Evolutionary conservation across 2,329 filamentous ascomycete species (phyloP), one percentile per base, ranked within the genome.

Genomic region (Cladophialophora bantiana): DNA sequence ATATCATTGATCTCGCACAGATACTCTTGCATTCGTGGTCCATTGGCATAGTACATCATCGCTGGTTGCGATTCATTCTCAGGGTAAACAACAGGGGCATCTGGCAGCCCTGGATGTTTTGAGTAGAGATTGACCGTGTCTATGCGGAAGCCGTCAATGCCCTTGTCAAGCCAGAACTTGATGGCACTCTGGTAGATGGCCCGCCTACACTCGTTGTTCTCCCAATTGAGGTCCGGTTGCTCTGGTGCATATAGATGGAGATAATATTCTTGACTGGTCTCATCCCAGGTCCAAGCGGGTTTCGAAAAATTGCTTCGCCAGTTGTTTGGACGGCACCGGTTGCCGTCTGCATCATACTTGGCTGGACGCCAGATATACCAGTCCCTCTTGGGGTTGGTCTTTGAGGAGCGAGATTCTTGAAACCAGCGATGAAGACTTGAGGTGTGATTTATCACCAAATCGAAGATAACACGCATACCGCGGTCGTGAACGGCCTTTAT

Each of bases 221-320:
- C 89, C 90, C 90, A 93, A 76, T 93, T 94, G 12, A 94, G 81
- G 71, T 93, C 91, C 0, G 91, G 90, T 75, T 93, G 90, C 68
- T 89, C 85, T 6, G 84, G 84, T 6, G 88, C 86, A 75, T 91
- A 94, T 13, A 94, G 82, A 68, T 89, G 87, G 0, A 92, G 84
- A 73, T 91, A 92, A 74, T 91, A 92, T 75, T 93, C 88, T 59
- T 85, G 81, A 0, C 89, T 90, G 13, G 77, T 74, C 71, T 90
- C 86, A 72, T 92, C 89, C 82, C 86, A 93, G 61, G 86, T 82
- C 90, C 69, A 71, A 7, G 69, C 66, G 15, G 55, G 54, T n/a
- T 55, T 59, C 12, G 84, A 84, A 70, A 88, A 90, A 79, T 83
- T 87, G 80, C 78, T 85, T 71, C 78, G 84, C 88, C 89, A 93